phyloP scores from a whole-genome alignment of 164 flowering plant species.

The Magnolia officinalis region DNA sequence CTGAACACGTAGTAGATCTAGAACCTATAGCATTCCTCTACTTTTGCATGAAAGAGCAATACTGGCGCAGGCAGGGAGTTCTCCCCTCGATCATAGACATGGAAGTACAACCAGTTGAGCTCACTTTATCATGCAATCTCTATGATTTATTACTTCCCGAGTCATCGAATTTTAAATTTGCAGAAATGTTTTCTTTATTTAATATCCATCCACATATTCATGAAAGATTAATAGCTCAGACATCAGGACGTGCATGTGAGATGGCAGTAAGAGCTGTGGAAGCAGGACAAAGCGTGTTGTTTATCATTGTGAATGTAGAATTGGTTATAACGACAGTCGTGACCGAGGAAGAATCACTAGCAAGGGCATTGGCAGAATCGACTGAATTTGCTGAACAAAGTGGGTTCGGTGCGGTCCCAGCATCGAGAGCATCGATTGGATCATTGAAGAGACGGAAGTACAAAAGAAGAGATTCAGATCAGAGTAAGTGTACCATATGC shows the following conservation, averaged over 20 bases:
- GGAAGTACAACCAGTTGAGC: not conserved
- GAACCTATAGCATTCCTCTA: not conserved
- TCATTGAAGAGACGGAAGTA: not conserved
- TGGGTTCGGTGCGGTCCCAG: not conserved
- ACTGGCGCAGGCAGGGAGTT: not conserved
- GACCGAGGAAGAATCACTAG: not conserved
- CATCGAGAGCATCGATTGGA: not conserved
- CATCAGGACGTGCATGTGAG: not conserved
- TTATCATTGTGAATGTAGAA: not conserved
- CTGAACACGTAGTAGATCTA: no score
- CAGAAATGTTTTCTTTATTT: no score
- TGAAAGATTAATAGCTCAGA: not conserved
- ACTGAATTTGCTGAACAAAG: not conserved
- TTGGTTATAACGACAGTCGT: not conserved
- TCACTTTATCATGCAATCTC: not conserved
- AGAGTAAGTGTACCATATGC: not conserved
- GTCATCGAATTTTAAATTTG: not conserved
- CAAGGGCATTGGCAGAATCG: not conserved
- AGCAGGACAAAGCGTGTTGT: not conserved
- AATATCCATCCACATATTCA: not conserved
- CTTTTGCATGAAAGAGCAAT: not conserved
- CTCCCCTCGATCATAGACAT: not conserved
- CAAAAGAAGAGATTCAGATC: not conserved
- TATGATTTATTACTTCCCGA: not conserved
- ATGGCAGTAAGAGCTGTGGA: not conserved